phyloP scores from a whole-genome alignment of 352 stramenopile genomes.

The Phytophthora tubulina region DNA sequence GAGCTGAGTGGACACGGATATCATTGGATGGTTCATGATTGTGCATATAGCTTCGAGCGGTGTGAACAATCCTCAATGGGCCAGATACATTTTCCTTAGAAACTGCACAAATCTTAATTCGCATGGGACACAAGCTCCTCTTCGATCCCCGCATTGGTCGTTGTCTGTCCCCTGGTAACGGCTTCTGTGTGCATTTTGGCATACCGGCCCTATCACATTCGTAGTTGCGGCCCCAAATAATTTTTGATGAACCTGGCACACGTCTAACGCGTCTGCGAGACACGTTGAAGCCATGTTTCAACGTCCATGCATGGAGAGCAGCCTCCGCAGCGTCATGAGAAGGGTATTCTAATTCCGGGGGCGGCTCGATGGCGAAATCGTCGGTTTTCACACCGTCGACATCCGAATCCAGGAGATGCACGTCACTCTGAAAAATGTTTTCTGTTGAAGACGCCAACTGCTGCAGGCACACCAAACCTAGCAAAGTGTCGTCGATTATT shows the following conservation, averaged over 20 bases:
- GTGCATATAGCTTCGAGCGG: background rate
- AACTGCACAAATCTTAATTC: background rate
- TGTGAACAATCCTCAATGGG: background rate
- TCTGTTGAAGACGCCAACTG: no score
- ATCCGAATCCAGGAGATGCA: no score
- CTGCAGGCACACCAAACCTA: no score
- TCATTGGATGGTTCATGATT: background rate
- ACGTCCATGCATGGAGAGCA: background rate
- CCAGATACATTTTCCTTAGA: background rate
- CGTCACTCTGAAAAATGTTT: no score
- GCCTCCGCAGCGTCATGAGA: background rate
- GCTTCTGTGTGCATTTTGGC: background rate
- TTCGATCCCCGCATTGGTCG: background rate
- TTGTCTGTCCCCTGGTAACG: background rate
- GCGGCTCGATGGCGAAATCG: background rate
- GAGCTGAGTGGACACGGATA: background rate
- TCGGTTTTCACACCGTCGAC: no score
- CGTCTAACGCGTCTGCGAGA: background rate
- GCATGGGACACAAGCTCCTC: background rate
- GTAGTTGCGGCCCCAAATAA: background rate
- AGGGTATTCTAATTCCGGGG: background rate
- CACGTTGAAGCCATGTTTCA: background rate
- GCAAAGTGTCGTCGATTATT: no score
- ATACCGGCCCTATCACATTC: background rate
- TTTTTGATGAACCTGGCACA: background rate